Evolutionary conservation across 495 filamentous ascomycete genomes (phyloP).

Genomic region (Tuber brumale): DNA sequence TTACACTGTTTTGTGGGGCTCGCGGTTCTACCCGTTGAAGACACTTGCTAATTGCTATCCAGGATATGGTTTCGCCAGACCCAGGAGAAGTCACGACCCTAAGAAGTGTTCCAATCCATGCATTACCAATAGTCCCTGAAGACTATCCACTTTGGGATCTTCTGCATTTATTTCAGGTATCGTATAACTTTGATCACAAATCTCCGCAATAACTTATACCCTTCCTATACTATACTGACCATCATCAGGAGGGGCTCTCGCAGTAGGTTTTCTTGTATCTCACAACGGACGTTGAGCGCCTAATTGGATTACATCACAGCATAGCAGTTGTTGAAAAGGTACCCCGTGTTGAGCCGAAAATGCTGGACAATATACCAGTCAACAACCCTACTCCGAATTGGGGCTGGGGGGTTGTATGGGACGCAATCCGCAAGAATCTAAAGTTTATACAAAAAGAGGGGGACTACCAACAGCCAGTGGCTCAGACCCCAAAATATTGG

Average conservation of each 20-base stretch:
- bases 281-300: not conserved
- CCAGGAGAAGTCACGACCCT: conserved; percentile 29
- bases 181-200: not conserved
- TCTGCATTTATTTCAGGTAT: conserved; percentile 28
- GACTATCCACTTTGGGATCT: conserved; percentile 36
- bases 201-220: not conserved
- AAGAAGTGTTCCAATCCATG: conserved; percentile 27
- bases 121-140: conserved; percentile 20
- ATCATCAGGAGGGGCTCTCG: conserved; percentile 22
- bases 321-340: conserved; percentile 31
- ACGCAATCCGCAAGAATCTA: not conserved
- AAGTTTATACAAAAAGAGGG: not conserved
- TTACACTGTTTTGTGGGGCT: conserved; percentile 30
- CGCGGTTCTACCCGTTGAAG: not conserved
- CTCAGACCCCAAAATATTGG: conserved; percentile 26
- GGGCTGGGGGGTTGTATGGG: not conserved
- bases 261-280: conserved; percentile 18
- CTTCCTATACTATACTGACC: not conserved
- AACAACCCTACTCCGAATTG: not conserved
- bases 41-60: not conserved
- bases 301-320: conserved; percentile 10
- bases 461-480: not conserved
- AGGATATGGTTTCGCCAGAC: conserved; percentile 33
- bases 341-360: not conserved
- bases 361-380: not conserved